Evolutionary conservation across 1,139 yeast genomes (phyloP).

Genomic region (Kodamaea sp.): DNA sequence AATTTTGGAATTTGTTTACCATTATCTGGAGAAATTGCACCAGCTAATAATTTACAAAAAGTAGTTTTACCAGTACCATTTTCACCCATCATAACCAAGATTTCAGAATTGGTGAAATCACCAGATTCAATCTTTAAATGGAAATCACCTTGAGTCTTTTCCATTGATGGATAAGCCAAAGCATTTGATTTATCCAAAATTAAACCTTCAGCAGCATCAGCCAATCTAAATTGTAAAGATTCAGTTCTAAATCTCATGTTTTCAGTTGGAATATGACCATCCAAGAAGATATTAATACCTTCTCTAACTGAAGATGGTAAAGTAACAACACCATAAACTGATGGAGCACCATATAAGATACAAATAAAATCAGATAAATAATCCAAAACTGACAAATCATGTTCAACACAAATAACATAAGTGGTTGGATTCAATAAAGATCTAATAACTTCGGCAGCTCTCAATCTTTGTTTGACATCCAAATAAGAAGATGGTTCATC

Average conservation of each 20-base stretch:
- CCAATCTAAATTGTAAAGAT: constrained; percentile 86
- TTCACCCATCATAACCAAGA: constrained; percentile 99
- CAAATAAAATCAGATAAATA: constrained; percentile 94
- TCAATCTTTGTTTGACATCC: constrained; percentile 97
- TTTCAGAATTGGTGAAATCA: constrained; percentile 93
- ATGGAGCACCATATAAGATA: constrained; percentile 95
- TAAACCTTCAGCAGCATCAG: constrained; percentile 84
- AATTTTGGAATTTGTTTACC: constrained; percentile 76
- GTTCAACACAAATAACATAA: constrained; percentile 95
- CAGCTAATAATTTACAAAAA: constrained; percentile 90
- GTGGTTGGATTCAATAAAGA: constrained; percentile 69
- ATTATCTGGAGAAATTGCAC: constrained; percentile 82
- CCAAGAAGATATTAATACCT: constrained; percentile 96
- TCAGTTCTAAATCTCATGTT: constrained; percentile 95
- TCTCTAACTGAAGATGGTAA: constrained; percentile 95
- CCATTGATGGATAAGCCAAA: constrained; percentile 74
- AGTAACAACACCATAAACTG: constrained; percentile 97
- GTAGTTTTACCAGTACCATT: constrained; percentile 99
- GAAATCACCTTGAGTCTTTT: constrained; percentile 95
- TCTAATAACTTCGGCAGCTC: constrained; percentile 93
- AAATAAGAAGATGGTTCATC: constrained; percentile 98
- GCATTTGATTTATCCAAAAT: constrained; percentile 76
- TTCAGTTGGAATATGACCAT: constrained; percentile 96
- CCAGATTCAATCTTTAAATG: constrained; percentile 76
- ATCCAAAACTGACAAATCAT: constrained; percentile 95